A percentile compares a stretch with the other conserved stretches of the same genome.
These are phyloP conservation scores for Annona cherimola DNA, from an alignment of 164 flowering plant genomes.

Conservation along the genomic window DNA sequence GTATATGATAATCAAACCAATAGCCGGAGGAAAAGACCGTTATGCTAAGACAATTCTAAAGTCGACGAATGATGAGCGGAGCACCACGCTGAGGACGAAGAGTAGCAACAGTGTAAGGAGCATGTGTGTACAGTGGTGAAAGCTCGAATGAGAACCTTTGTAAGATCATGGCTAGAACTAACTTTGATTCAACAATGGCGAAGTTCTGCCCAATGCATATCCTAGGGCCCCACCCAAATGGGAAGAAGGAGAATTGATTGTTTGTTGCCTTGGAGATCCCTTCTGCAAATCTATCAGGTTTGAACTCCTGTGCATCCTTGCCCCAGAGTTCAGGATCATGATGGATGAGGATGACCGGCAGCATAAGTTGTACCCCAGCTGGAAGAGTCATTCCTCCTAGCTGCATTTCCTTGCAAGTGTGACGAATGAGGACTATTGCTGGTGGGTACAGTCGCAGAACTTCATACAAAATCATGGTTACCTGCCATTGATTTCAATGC, in stretches of 20 bases:
- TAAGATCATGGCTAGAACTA: slow-evolving; percentile 6
- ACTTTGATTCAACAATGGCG: slow-evolving; percentile 3
- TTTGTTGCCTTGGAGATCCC: slow-evolving; percentile 4
- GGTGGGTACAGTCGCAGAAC: slow-evolving; percentile 8
- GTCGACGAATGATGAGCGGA: slow-evolving; percentile 4
- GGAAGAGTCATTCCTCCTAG: slow-evolving; percentile 5
- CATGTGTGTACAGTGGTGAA: slow-evolving; percentile 5
- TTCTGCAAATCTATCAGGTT: slow-evolving; percentile 4
- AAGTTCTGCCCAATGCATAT: slow-evolving; percentile 9
- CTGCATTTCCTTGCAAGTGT: background rate
- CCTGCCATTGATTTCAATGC: slow-evolving; percentile 1
- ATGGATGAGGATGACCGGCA: slow-evolving; percentile 1
- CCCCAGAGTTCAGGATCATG: slow-evolving; percentile 8
- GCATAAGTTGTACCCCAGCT: background rate
- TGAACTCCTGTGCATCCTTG: slow-evolving; percentile 1
- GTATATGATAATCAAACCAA: no score
- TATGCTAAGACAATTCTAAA: background rate
- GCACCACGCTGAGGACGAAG: slow-evolving; percentile 4
- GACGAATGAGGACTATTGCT: background rate
- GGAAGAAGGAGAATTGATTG: background rate
- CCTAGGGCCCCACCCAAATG: slow-evolving; percentile 8
- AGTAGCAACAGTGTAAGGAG: slow-evolving; percentile 3
- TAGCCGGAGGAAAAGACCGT: no score
- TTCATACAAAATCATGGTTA: slow-evolving; percentile 1
- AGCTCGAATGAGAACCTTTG: slow-evolving; percentile 7